Conservation (phyloP, 768 basidiomycete genomes). For the Pleurotus ostreatus region DNA sequence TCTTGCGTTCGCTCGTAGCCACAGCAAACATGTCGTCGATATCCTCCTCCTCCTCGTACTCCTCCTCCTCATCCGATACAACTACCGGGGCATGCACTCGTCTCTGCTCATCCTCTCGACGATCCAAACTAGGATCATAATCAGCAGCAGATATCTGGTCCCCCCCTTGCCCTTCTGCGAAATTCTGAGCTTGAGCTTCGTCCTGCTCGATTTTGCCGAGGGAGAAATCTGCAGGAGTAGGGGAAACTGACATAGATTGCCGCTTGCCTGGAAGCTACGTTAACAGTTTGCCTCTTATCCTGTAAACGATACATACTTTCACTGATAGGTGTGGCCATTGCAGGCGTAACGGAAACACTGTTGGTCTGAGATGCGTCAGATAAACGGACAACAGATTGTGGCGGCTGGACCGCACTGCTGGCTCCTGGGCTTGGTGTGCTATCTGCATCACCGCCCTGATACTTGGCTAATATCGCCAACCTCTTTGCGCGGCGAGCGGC, state of each 20-base stretch:
- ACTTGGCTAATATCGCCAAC: constrained; percentile 78
- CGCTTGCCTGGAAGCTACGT: constrained; percentile 35
- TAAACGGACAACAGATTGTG: constrained; percentile 50
- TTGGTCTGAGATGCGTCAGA: constrained; percentile 65
- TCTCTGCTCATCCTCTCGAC: constrained; percentile 78
- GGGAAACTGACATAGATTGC: constrained; percentile 55
- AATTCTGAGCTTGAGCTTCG: constrained; percentile 40
- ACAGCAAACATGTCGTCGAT: constrained; percentile 96
- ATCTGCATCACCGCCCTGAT: constrained; percentile 42
- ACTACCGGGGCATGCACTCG: constrained; percentile 43
- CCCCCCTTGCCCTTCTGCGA: constrained; percentile 37
- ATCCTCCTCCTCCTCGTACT: constrained; percentile 77
- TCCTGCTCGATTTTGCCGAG: constrained; percentile 64
- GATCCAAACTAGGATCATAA: constrained; percentile 78
- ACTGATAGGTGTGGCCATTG: constrained; percentile 10
- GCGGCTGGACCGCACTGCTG: constrained; percentile 75
- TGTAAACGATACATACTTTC: constrained; percentile 3
- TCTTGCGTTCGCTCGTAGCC: constrained; percentile 35
- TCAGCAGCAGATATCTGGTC: constrained; percentile 89
- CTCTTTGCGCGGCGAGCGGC: constrained; percentile 69
- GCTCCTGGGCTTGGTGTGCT: constrained; percentile 51
- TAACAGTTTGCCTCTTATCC: not conserved
- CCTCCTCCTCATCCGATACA: constrained; percentile 47
- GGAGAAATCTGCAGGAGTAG: constrained; percentile 56
- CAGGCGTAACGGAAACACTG: constrained; percentile 35